phyloP scores from a whole-genome alignment of 2,329 filamentous ascomycete species.

The Colletotrichum sp. region DNA sequence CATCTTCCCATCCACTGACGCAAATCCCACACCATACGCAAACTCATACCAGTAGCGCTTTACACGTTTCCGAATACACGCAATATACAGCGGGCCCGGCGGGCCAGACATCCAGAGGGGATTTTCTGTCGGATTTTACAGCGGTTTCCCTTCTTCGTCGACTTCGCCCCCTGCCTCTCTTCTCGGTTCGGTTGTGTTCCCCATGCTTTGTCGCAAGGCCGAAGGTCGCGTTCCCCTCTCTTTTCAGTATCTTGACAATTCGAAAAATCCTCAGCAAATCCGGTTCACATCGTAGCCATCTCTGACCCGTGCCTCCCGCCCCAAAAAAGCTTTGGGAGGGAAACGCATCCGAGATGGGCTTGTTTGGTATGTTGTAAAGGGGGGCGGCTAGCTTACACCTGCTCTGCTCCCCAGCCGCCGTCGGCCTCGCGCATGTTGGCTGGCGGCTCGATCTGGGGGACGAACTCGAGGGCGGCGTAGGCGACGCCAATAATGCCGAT shows the following conservation, averaged over 20 bases:
- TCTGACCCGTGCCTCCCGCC: not conserved
- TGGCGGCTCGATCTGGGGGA: conserved; percentile 79
- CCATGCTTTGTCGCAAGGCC: not conserved
- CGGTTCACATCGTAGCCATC: conserved; percentile 9
- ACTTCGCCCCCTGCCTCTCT: not conserved
- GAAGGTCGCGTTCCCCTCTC: conserved; percentile 1
- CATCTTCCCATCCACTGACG: not conserved
- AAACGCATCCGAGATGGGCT: conserved; percentile 13
- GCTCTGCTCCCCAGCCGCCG: conserved; percentile 77
- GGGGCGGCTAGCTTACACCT: conserved; percentile 58
- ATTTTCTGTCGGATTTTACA: not conserved
- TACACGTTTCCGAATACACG: conserved; percentile 1
- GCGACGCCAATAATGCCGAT: conserved; percentile 79
- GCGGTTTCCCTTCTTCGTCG: not conserved
- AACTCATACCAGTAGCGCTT: not conserved
- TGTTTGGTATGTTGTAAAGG: conserved; percentile 10
- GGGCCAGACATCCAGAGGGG: not conserved
- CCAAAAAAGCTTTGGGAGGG: not conserved
- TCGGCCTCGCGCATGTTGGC: conserved; percentile 83
- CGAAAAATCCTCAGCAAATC: conserved; percentile 21
- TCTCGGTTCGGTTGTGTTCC: not conserved
- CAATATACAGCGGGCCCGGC: conserved; percentile 8
- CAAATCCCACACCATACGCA: not conserved
- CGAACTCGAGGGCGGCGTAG: conserved; percentile 78
- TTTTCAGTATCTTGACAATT: conserved; percentile 19